Evolutionary conservation across 495 filamentous ascomycete genomes (phyloP).

Genomic region (Neurospora sp.): DNA sequence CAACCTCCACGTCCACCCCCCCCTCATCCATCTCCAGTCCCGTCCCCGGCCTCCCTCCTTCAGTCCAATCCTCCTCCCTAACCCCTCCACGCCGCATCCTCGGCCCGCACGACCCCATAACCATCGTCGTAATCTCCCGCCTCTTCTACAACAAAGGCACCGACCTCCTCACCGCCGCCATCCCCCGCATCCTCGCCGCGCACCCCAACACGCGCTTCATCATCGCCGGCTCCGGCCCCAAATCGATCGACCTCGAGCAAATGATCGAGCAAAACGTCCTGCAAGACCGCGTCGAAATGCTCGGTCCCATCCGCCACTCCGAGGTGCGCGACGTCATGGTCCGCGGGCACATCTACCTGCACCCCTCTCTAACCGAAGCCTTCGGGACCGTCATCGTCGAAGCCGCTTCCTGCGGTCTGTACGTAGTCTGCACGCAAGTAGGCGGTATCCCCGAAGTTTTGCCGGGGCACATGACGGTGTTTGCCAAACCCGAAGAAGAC

Average conservation of each 20-base stretch:
- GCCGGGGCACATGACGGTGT: conserved; percentile 87
- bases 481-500: conserved; percentile 87
- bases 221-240: conserved; percentile 89
- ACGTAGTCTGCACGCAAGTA: conserved; percentile 92
- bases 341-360: conserved; percentile 89
- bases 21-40: conserved; percentile 20
- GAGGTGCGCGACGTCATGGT: conserved; percentile 99
- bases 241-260: conserved; percentile 94
- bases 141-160: conserved; percentile 99
- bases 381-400: conserved; percentile 98
- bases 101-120: conserved; percentile 77
- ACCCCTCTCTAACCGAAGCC: conserved; percentile 89
- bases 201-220: conserved; percentile 95
- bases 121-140: conserved; percentile 92
- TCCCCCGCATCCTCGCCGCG: conserved; percentile 78
- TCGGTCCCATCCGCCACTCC: conserved; percentile 87
- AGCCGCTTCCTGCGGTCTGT: conserved; percentile 87
- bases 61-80: neutral
- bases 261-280: conserved; percentile 95
- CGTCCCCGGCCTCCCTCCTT: conserved; percentile 16
- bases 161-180: conserved; percentile 85
- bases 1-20: conserved; percentile 17
- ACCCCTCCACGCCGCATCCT: conserved; percentile 31
- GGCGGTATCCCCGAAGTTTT: conserved; percentile 95
- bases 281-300: conserved; percentile 84